A percentile compares a stretch with the other conserved stretches of the same genome.
These are phyloP conservation scores for Thelonectria discophora DNA, from an alignment of 2,329 filamentous ascomycete species.

Conservation along the genomic window DNA sequence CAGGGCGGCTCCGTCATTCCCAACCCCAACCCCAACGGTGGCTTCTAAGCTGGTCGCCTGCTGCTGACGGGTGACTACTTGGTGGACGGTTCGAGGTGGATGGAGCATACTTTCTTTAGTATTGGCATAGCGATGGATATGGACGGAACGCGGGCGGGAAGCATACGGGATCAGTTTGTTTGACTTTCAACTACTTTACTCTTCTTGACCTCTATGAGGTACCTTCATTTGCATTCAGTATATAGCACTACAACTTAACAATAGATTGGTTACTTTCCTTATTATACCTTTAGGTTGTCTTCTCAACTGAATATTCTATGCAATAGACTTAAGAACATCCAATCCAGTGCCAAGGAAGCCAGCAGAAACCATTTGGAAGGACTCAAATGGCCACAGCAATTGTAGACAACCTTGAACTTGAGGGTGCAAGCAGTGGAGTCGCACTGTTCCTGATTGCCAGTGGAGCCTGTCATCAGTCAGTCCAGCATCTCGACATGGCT, in stretches of 20 bases:
- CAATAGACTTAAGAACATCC: neutral
- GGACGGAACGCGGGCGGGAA: conserved; percentile 12
- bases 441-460: neutral
- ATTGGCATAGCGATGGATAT: conserved; percentile 15
- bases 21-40: conserved; percentile 54
- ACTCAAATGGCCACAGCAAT: neutral
- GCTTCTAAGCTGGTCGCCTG: conserved; percentile 43
- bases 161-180: conserved; percentile 15
- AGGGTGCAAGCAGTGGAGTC: neutral
- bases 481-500: neutral
- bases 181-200: conserved; percentile 10
- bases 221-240: conserved; percentile 26
- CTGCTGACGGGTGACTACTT: neutral
- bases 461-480: conserved; percentile 10
- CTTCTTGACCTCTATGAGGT: conserved; percentile 1
- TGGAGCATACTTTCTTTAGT: conserved; percentile 9
- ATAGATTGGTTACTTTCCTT: conserved; percentile 11
- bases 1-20: conserved; percentile 50
- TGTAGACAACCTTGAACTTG: neutral
- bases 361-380: neutral
- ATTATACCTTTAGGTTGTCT: neutral
- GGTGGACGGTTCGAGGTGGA: neutral
- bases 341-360: too few relatives aligned
- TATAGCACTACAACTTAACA: conserved; percentile 14
- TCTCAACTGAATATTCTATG: too few relatives aligned